Conservation (phyloP, 2,329 filamentous ascomycete genomes). For the Ascochyta koolunga region DNA sequence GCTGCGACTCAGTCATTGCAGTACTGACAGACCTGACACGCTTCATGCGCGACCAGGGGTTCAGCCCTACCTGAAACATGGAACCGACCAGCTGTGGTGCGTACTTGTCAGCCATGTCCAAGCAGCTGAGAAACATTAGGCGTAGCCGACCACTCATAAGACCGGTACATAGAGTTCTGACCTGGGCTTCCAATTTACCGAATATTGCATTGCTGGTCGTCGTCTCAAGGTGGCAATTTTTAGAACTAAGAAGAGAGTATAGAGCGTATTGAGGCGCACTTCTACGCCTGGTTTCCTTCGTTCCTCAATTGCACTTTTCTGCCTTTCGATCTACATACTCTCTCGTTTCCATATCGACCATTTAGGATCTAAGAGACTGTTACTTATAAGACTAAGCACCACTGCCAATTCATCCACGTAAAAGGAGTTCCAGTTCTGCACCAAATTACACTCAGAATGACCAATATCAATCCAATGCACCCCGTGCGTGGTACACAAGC, state of each 20-base stretch:
- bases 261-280: slow-evolving; percentile 11
- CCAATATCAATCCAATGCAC: slow-evolving; percentile 58
- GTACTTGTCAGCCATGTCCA: slow-evolving; percentile 15
- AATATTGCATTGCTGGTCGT: slow-evolving; percentile 24
- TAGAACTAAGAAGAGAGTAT: slow-evolving; percentile 5
- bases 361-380: background rate
- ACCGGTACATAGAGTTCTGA: slow-evolving; percentile 8
- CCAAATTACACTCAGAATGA: background rate
- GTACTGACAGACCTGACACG: slow-evolving; percentile 19
- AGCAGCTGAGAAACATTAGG: slow-evolving; percentile 9
- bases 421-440: background rate
- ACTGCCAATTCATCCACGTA: background rate
- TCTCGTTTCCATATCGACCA: background rate
- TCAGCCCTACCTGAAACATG: slow-evolving; percentile 26
- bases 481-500: slow-evolving; percentile 71
- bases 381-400: background rate
- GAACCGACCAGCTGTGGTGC: slow-evolving; percentile 16
- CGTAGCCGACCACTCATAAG: slow-evolving; percentile 14
- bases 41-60: slow-evolving; percentile 21
- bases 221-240: slow-evolving; percentile 7
- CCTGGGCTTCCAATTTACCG: slow-evolving; percentile 17
- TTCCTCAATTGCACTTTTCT: background rate
- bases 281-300: background rate
- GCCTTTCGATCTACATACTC: background rate
- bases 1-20: slow-evolving; percentile 9